phyloP scores from a whole-genome alignment of 106 monocot genomes.

The Acorus gramineus region DNA sequence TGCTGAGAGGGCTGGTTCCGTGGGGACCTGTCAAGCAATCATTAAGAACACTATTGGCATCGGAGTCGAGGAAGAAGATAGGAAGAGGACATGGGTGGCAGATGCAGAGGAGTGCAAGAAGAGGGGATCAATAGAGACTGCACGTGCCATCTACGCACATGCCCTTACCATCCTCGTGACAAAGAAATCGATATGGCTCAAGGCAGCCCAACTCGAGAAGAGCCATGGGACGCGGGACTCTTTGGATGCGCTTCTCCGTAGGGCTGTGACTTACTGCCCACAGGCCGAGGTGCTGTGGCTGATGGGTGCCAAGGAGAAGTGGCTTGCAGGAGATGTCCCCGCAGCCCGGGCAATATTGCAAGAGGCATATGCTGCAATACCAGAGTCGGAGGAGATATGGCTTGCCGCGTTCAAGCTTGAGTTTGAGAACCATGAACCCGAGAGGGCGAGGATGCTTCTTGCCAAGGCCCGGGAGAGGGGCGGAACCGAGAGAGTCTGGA shows the following conservation, averaged over 20 bases:
- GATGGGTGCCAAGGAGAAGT: slow-evolving; percentile 99
- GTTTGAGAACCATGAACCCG: slow-evolving; percentile 92
- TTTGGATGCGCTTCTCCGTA: slow-evolving; percentile 77
- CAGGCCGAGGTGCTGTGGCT: slow-evolving; percentile 96
- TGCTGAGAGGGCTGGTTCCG: slow-evolving; percentile 81
- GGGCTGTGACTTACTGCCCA: slow-evolving; percentile 83
- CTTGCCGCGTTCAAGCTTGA: slow-evolving; percentile 97
- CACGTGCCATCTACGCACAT: slow-evolving; percentile 83
- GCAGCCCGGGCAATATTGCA: slow-evolving; percentile 88
- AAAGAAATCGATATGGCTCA: slow-evolving; percentile 98
- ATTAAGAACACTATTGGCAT: slow-evolving; percentile 70
- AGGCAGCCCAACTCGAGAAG: slow-evolving; percentile 96
- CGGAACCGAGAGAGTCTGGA: slow-evolving; percentile 98
- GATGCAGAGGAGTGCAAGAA: slow-evolving; percentile 99
- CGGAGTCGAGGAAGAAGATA: slow-evolving; percentile 92
- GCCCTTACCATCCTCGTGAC: slow-evolving; percentile 75
- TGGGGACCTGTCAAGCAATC: slow-evolving; percentile 87
- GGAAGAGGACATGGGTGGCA: slow-evolving; percentile 97
- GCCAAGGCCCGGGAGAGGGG: slow-evolving; percentile 92
- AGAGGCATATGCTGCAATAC: slow-evolving; percentile 98
- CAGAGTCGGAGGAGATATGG: slow-evolving; percentile 98
- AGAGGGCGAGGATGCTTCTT: slow-evolving; percentile 92
- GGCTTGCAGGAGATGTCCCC: slow-evolving; percentile 93
- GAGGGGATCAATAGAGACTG: slow-evolving; percentile 92
- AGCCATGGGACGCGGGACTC: slow-evolving; percentile 93